These are phyloP conservation scores for Cytospora schulzeri DNA, from an alignment of 2,329 filamentous ascomycete species.

Conservation along the genomic window DNA sequence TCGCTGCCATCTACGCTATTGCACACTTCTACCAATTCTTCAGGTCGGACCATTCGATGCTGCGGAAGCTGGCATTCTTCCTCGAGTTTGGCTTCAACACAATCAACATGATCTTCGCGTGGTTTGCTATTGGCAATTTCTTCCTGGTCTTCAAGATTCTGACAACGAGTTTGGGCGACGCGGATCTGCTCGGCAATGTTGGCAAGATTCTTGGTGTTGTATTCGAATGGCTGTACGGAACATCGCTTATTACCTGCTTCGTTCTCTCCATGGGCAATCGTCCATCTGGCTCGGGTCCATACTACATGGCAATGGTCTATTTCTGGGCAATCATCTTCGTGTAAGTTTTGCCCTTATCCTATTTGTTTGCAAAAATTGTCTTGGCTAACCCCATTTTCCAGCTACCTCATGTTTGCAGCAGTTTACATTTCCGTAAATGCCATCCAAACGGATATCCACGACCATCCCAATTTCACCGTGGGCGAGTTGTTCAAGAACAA, in stretches of 20 bases:
- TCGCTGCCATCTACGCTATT: conserved; percentile 92
- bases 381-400: conserved; percentile 39
- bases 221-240: conserved; percentile 95
- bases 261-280: conserved; percentile 92
- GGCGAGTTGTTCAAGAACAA: conserved; percentile 79
- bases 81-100: conserved; percentile 94
- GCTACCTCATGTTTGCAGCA: conserved; percentile 91
- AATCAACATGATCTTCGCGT: conserved; percentile 95
- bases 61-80: conserved; percentile 87
- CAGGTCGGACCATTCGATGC: conserved; percentile 83
- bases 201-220: conserved; percentile 83
- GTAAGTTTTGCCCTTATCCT: conserved; percentile 51
- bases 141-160: conserved; percentile 98
- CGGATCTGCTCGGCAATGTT: conserved; percentile 69
- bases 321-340: conserved; percentile 98
- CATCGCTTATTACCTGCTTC: conserved; percentile 90
- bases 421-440: conserved; percentile 91
- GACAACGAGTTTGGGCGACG: conserved; percentile 77
- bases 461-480: conserved; percentile 65
- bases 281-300: conserved; percentile 87
- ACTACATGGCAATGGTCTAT: conserved; percentile 96
- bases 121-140: conserved; percentile 98
- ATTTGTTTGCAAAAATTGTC: not conserved
- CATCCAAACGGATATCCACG: conserved; percentile 71
- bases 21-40: conserved; percentile 96